Percentiles rank a stretch among this genome's conserved stretches.
Evolutionary conservation across 495 filamentous ascomycete genomes (phyloP).

Genomic region (Thermochaetoides thermophila): DNA sequence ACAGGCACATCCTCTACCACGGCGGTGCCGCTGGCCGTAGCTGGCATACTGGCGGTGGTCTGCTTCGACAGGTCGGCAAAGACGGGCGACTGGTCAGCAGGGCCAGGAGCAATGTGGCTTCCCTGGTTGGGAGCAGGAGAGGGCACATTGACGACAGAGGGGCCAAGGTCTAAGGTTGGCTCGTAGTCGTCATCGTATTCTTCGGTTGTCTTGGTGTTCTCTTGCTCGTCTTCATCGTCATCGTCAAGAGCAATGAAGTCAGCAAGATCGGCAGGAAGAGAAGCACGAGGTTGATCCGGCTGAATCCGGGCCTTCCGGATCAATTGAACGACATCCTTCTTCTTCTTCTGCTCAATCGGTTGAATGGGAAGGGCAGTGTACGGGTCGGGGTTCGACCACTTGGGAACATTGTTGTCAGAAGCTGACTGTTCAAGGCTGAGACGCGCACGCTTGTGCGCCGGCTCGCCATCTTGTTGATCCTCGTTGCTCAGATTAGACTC

Average conservation of each 20-base stretch:
- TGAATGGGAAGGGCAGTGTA: conserved; percentile 74
- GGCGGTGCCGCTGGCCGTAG: no score
- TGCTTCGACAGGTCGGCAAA: conserved; percentile 1
- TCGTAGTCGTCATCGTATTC: conserved; percentile 8
- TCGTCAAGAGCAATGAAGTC: conserved; percentile 78
- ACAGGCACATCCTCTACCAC: no score
- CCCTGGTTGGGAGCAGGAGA: no score
- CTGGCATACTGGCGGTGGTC: no score
- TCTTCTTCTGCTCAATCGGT: conserved; percentile 42
- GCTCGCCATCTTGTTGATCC: conserved; percentile 40
- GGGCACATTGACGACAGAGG: no score
- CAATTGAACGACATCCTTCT: conserved; percentile 68
- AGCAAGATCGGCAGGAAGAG: conserved; percentile 39
- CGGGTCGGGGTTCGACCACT: conserved; percentile 89
- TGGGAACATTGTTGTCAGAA: conserved; percentile 38
- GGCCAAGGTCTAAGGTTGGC: neutral
- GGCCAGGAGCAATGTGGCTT: no score
- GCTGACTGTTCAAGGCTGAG: conserved; percentile 15
- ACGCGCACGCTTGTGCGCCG: conserved; percentile 34
- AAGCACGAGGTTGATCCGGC: conserved; percentile 33
- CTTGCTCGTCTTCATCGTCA: conserved; percentile 33
- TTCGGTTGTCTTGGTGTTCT: no score
- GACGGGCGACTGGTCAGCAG: neutral
- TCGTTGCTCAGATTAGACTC: conserved; percentile 46
- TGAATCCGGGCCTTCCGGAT: conserved; percentile 71